Base-by-base conservation (phyloP, 805 yeast genomes). In the Cyberlindnera meyerae region DNA sequence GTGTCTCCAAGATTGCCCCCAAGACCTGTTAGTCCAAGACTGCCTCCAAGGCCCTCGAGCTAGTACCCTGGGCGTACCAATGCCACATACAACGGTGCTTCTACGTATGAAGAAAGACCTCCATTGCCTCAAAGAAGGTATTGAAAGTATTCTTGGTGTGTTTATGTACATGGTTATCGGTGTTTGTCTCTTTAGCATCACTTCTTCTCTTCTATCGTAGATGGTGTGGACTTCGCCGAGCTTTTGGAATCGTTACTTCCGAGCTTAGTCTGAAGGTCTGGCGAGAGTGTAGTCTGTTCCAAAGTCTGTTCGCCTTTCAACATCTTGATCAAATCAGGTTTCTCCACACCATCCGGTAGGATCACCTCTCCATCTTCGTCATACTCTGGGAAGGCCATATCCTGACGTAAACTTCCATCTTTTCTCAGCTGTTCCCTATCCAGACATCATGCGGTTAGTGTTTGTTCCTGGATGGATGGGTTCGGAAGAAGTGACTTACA, bases 401-500 rank as follows among this genome's bases (percentile, higher is more conserved):
- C 90, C 2, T 60, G 51, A 52, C 89, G 69, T 33, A 83, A 63
- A 40, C 70, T 70, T 2, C 86, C 85, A 43, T 81, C 87, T 51
- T 77, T 73, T 48, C 70, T 66, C 40, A 83, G 64, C 44, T 72
- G 80, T 31, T 79, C 88, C 21, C 79, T 74, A 38, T n/a, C n/a
- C n/a, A n/a, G n/a, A n/a, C n/a, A n/a, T n/a, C n/a, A n/a, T n/a
- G n/a, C n/a, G n/a, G n/a, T n/a, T n/a, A n/a, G n/a, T n/a, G n/a
- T n/a, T n/a, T n/a, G n/a, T n/a, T n/a, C n/a, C n/a, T n/a, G 9
- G 14, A 4, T 14, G 16, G 17, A 4, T 14, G 16, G 31, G 43
- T 46, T 41, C 40, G 43, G 36, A n/a, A n/a, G n/a, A n/a, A n/a
- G n/a, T n/a, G 7, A 71, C 80, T 51, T 65, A 73, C 79, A 82